Percentiles rank a stretch among this genome's conserved stretches.
Conservation (phyloP, 805 yeast genomes). For the Peterozyma toletana region DNA sequence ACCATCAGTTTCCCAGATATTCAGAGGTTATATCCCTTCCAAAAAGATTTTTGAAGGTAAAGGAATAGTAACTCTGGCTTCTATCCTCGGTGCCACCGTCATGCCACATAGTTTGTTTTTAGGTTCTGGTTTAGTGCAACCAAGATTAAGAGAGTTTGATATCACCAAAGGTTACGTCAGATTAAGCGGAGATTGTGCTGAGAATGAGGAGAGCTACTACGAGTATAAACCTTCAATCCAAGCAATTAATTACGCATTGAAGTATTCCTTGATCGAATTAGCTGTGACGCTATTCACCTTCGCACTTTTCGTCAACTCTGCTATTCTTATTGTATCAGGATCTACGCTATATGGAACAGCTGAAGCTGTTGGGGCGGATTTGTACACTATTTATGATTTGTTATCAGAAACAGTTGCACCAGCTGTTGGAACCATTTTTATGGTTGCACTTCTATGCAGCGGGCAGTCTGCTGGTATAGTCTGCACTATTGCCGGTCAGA, state of each 20-base stretch:
- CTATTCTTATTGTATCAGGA: slow-evolving; percentile 74
- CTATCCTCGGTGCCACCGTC: slow-evolving; percentile 43
- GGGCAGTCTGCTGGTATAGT: slow-evolving; percentile 86
- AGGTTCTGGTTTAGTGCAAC: slow-evolving; percentile 43
- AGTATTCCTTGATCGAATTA: slow-evolving; percentile 62
- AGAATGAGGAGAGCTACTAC: slow-evolving; percentile 31
- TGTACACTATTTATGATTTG: slow-evolving; percentile 62
- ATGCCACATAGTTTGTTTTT: slow-evolving; percentile 44
- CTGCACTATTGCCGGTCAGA: slow-evolving; percentile 86
- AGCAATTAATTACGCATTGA: slow-evolving; percentile 64
- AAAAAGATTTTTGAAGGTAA: slow-evolving; percentile 30
- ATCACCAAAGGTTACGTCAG: slow-evolving; percentile 25
- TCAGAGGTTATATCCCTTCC: slow-evolving; percentile 38
- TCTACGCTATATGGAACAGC: slow-evolving; percentile 61
- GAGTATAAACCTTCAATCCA: slow-evolving; percentile 55
- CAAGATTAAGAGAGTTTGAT: slow-evolving; percentile 39
- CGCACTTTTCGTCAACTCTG: slow-evolving; percentile 77
- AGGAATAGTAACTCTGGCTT: slow-evolving; percentile 39
- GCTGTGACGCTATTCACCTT: slow-evolving; percentile 61
- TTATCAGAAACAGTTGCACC: slow-evolving; percentile 52
- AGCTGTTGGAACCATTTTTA: slow-evolving; percentile 73
- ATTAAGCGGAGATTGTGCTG: slow-evolving; percentile 14
- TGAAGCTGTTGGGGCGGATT: slow-evolving; percentile 64
- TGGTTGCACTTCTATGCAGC: slow-evolving; percentile 69
- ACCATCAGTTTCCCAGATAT: slow-evolving; percentile 20